Conservation (phyloP, 2,329 filamentous ascomycete genomes). For the Xylariales sp. region DNA sequence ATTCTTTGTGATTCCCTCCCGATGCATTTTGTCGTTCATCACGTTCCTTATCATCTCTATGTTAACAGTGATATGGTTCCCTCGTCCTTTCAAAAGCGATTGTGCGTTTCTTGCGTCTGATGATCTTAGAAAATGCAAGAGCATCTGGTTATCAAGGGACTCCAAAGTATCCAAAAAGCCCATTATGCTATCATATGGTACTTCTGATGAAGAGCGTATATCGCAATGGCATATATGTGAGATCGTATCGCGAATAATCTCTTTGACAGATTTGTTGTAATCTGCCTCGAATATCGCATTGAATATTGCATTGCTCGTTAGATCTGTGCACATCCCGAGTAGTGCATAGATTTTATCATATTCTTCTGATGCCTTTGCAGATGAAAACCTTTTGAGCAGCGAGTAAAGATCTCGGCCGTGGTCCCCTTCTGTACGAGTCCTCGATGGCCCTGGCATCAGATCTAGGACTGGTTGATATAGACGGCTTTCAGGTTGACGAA, state of each 20-base stretch:
- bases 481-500: not conserved
- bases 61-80: not conserved
- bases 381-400: not conserved
- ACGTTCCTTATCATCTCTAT: too few species aligned
- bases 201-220: not conserved
- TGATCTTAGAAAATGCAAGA: too few species aligned
- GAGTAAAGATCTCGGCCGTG: not conserved
- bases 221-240: not conserved
- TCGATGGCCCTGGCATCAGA: not conserved
- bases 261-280: not conserved
- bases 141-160: not conserved
- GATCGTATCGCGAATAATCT: not conserved
- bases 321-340: not conserved
- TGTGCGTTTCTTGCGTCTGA: not conserved
- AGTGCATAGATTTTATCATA: not conserved
- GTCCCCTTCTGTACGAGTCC: not conserved
- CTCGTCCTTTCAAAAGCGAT: not conserved
- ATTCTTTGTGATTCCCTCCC: too few species aligned
- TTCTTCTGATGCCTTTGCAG: not conserved
- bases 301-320: not conserved
- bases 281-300: not conserved
- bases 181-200: not conserved
- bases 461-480: not conserved
- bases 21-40: too few species aligned
- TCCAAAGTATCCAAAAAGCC: not conserved